Evolutionary conservation across 768 basidiomycete species (phyloP), one percentile per base, ranked within the genome.

Genomic region (Rhodotorula babjevae): DNA sequence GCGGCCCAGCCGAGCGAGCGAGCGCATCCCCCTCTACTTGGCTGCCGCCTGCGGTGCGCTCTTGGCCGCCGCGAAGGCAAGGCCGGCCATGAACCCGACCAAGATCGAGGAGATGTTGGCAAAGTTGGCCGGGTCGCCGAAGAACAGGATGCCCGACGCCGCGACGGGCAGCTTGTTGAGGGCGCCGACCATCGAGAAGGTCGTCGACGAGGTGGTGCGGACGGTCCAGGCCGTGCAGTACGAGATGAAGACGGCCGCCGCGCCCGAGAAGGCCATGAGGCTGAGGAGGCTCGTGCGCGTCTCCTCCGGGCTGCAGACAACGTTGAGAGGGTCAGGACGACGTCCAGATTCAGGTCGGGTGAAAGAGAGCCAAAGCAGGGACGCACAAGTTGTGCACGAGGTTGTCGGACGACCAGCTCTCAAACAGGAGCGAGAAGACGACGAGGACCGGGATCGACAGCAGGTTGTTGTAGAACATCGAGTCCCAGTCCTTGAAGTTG

Each of bases 391-490:
- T 98, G 61, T 85, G 83, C 50, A 81, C 81, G 49, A 99, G 83
- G 79, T 88, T 93, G 60, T 86, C 88, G 16, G 83, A 83, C 49
- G 89, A 86, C 96, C 96, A 99, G 80, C 96, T 88, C 82, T 99
- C 96, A 42, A 89, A 82, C 61, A 92, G 75, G 75, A 98, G 75
- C 16, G 94, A 96, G 79, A 89, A 92, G 63, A 92, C 77, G 65
- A 86, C 84, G 57, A 99, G 84, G 52, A 97, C 88, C 10, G 96
- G 96, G 77, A 98, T 94, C 29, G 92, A 95, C 63, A 98, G 83
- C 59, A 97, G 80, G 81, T 98, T 99, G 84, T 95, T 96, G 84
- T 98, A 98, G 83, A 92, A 95, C 93, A 97, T 97, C 21, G 93
- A 89, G 79, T 97, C 95, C 94, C 93, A 96, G 79, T 99, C 95